These are phyloP conservation scores for Exophiala alcalophila DNA, from an alignment of 2,329 filamentous ascomycete genomes.

Conservation along the genomic window DNA sequence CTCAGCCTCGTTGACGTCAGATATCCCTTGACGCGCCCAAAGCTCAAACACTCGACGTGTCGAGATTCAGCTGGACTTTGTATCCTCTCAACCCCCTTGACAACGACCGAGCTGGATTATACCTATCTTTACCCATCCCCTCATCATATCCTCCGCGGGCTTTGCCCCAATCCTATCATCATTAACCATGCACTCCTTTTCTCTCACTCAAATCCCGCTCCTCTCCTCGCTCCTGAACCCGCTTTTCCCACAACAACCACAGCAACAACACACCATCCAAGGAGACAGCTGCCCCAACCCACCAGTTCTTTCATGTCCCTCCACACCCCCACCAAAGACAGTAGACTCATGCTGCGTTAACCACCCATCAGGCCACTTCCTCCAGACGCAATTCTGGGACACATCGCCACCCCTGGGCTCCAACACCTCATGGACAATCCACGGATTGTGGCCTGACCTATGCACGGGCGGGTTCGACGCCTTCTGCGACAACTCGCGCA, in stretches of 20 bases:
- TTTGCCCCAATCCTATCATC: too few relatives aligned
- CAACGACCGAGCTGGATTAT: too few relatives aligned
- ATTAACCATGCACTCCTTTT: slow-evolving; percentile 8
- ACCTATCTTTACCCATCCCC: slow-evolving; percentile 1
- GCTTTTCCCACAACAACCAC: neutral
- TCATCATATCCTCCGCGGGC: neutral
- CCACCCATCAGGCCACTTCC: slow-evolving; percentile 65
- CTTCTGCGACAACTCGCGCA: slow-evolving; percentile 61
- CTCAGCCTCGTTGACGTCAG: slow-evolving; percentile 17
- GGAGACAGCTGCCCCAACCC: slow-evolving; percentile 18
- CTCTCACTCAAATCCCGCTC: slow-evolving; percentile 16
- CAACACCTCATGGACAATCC: slow-evolving; percentile 68
- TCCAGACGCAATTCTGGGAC: slow-evolving; percentile 79
- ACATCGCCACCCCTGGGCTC: slow-evolving; percentile 63
- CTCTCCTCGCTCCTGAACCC: slow-evolving; percentile 14
- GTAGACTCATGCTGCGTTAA: slow-evolving; percentile 71
- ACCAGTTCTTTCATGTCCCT: slow-evolving; percentile 22
- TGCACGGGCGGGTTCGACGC: slow-evolving; percentile 69
- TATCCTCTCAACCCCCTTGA: too few relatives aligned
- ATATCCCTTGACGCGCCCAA: slow-evolving; percentile 1
- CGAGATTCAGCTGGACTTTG: neutral
- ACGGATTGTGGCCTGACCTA: slow-evolving; percentile 67
- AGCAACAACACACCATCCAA: neutral
- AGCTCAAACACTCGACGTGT: neutral
- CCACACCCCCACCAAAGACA: slow-evolving; percentile 15